Evolutionary conservation across 257 asterid species (phyloP).

Genomic region (Primulina tabacum): DNA sequence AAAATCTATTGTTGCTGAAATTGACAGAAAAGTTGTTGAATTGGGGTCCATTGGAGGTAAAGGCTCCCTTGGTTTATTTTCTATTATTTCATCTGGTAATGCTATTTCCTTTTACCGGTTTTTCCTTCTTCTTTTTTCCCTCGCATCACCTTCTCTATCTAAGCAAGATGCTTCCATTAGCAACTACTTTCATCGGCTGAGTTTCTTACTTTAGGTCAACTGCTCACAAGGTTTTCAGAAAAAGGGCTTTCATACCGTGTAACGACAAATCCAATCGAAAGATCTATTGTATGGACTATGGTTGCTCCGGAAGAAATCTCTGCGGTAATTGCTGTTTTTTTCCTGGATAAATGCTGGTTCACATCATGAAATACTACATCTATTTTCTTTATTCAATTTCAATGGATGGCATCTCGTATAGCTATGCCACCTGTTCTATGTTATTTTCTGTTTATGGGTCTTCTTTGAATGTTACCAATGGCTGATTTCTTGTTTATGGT

Average conservation of each 20-base stretch:
- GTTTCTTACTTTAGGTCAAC: conserved; percentile 61
- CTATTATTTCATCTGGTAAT: conserved; percentile 11
- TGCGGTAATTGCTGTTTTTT: conserved; percentile 40
- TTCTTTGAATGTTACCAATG: conserved; percentile 9
- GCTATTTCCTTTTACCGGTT: conserved; percentile 4
- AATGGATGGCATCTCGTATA: not conserved
- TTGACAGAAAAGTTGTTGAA: conserved; percentile 75
- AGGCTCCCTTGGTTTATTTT: conserved; percentile 18
- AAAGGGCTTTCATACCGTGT: conserved; percentile 71
- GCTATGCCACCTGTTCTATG: not conserved
- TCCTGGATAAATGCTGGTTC: conserved; percentile 28
- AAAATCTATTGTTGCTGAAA: conserved; percentile 85
- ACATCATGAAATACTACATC: conserved; percentile 17
- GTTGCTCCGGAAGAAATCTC: conserved; percentile 63
- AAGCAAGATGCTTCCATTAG: not conserved
- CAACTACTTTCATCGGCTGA: no score
- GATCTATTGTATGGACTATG: conserved; percentile 79
- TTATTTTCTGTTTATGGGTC: conserved; percentile 6
- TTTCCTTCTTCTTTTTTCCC: not conserved
- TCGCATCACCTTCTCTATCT: not conserved
- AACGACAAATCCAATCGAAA: conserved; percentile 70
- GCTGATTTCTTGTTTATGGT: conserved; percentile 17
- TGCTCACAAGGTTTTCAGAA: conserved; percentile 80
- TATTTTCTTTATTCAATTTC: conserved; percentile 14
- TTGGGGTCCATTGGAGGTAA: conserved; percentile 83